Conservation (phyloP, 2,329 filamentous ascomycete genomes). For the Emmonsiellopsis sp. region DNA sequence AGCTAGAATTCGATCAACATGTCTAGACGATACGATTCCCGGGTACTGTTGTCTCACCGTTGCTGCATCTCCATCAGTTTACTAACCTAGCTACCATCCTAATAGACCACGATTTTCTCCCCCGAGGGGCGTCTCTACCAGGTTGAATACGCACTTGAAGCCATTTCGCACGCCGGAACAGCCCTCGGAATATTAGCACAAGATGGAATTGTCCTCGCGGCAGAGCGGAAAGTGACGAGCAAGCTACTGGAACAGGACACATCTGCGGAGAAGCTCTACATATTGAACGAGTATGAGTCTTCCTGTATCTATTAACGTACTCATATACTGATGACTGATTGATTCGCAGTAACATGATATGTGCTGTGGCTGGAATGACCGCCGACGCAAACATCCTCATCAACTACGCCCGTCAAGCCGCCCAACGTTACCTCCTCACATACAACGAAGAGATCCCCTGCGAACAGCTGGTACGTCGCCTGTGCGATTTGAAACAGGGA, state of each 20-base stretch:
- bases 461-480: slow-evolving; percentile 90
- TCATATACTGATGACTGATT: neutral
- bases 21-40: slow-evolving; percentile 96
- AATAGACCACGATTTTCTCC: slow-evolving; percentile 97
- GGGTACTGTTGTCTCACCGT: slow-evolving; percentile 51
- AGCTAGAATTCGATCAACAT: slow-evolving; percentile 46
- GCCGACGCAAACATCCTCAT: slow-evolving; percentile 99
- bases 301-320: neutral
- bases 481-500: slow-evolving; percentile 97
- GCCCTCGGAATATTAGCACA: slow-evolving; percentile 94
- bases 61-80: slow-evolving; percentile 11
- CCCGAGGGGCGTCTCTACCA: slow-evolving; percentile 97
- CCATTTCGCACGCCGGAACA: slow-evolving; percentile 96
- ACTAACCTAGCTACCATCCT: slow-evolving; percentile 13
- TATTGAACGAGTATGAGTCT: slow-evolving; percentile 78
- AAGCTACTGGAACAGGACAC: slow-evolving; percentile 99
- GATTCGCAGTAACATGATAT: slow-evolving; percentile 88
- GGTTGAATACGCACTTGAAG: slow-evolving; percentile 97
- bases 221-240: slow-evolving; percentile 97
- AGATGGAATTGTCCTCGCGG: slow-evolving; percentile 95
- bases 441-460: slow-evolving; percentile 99
- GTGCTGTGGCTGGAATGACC: slow-evolving; percentile 97
- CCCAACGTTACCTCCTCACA: slow-evolving; percentile 93
- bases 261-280: slow-evolving; percentile 99
- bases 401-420: slow-evolving; percentile 96